Evolutionary conservation across 768 basidiomycete species (phyloP), one percentile per base, ranked within the genome.

Genomic region (Termitomyces sp.): DNA sequence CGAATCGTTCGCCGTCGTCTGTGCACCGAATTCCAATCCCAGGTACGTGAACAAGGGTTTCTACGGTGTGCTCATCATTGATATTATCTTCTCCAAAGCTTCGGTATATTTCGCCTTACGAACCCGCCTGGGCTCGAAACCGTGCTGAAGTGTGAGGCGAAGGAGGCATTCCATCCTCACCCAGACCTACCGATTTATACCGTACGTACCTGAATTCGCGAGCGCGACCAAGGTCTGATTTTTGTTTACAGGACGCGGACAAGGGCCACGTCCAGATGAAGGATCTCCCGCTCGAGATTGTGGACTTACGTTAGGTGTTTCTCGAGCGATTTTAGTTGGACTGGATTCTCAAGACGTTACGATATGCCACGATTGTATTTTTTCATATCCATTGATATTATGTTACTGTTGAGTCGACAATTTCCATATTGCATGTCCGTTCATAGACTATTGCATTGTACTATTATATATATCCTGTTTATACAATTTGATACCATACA

Each of bases 1-100:
- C 0, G 94, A 97, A 68, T 93, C 91, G 0, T 91, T 96, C 68
- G 94, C 94, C 0, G 90, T 96, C 39, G 94, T 97, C 16, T 95
- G 92, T 66, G 91, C 93, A 4, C 94, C 94, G 0, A 83, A 82
- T 47, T 87, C 84, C 1, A 84, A 79, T 20, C 93, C 93, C 0
- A 86, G 82, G 88, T 91, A 71, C 27, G 86, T 65, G 0, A 12
- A 1, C n/a, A 8, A 34, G 7, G 34, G 30, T 27, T 14, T 20
- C 44, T 33, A 9, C 30, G 46, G 26, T 16, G 18, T 2, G 14
- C 5, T n/a, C 14, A n/a, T 10, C 43, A 32, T 27, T 43, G 10
- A 58, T 24, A 26, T 34, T 48, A 39, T 36, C 24, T 40, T 44
- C 9, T 45, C n/a, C 30, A 24, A 63, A 90, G 91, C 64, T 92